phyloP scores from a whole-genome alignment of 176 grass and related monocot species.

The Cenchrus purpureus region DNA sequence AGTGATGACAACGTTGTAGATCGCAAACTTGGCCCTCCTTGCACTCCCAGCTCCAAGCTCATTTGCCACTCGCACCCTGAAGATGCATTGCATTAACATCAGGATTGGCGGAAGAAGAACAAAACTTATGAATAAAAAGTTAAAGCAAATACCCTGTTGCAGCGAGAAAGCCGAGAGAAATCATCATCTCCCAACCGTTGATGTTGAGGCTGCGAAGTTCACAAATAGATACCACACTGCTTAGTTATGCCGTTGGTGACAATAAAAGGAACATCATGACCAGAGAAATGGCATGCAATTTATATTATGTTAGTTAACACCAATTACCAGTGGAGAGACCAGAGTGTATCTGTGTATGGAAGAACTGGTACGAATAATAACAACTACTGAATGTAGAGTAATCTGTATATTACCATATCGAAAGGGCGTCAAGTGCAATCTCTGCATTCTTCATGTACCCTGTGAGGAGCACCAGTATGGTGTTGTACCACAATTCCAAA shows the following conservation, averaged over 20 bases:
- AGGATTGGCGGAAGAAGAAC: not conserved
- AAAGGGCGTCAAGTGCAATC: slow-evolving; percentile 86
- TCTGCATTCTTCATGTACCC: slow-evolving; percentile 83
- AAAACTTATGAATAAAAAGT: not conserved
- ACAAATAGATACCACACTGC: not conserved
- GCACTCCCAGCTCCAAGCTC: slow-evolving; percentile 85
- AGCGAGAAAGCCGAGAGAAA: slow-evolving; percentile 69
- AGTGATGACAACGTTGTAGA: slow-evolving; percentile 58
- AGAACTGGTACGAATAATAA: not conserved
- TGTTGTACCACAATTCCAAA: slow-evolving; percentile 91
- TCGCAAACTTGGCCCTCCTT: slow-evolving; percentile 63
- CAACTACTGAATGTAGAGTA: not conserved
- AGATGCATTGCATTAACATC: not conserved
- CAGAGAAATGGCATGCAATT: not conserved
- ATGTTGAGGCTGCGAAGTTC: slow-evolving; percentile 73
- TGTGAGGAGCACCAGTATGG: slow-evolving; percentile 79
- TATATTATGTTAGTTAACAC: not conserved
- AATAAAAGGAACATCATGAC: not conserved
- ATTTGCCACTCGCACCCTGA: slow-evolving; percentile 85
- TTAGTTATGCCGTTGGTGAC: not conserved
- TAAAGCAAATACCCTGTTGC: slow-evolving; percentile 62
- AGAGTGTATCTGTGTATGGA: not conserved
- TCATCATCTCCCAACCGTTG: slow-evolving; percentile 99
- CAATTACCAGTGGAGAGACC: not conserved
- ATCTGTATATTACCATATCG: slow-evolving; percentile 68